Base-by-base conservation (phyloP, 2,329 filamentous ascomycete species). In the Cordyceps javanica region DNA sequence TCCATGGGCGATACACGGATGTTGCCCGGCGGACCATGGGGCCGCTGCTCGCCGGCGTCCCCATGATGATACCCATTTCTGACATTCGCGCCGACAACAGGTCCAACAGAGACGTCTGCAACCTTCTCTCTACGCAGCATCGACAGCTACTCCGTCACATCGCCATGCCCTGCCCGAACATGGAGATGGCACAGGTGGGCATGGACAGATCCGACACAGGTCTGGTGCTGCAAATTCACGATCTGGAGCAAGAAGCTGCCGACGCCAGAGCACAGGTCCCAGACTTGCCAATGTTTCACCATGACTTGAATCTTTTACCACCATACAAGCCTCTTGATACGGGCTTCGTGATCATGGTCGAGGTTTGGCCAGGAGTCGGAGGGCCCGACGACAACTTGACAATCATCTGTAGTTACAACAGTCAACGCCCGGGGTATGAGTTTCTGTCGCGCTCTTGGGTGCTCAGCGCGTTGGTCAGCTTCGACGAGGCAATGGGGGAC, bases 11-110 rank as follows among this genome's bases (percentile, higher is more conserved):
- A 3, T 36, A 41, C 25, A 16, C 41, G 11, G 25, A 58, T 2
- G 59, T 26, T 8, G 59, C 59, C 10, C 55, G 38, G 32, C 55
- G 55, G 26, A 53, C 44, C 14, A 58, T 60, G 50, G 57, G 49
- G 6, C 57, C 57, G n/a, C 30, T 58, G 50, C 28, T 60, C 14
- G 32, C 59, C 4, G 48, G 41, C 3, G 28, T 56, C 19, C 59
- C 57, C 9, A 41, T 34, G 38, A 57, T 42, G 34, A 19, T 60
- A n/a, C 50, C 50, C 3, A 42, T 53, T 2, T 51, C 48, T 3
- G 32, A 38, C 6, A 28, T 51, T 14, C 48, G 34, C 5, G 48
- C 34, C 19, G 19, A 21, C 9, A 16, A 26, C 8, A 30, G 13
- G 34, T 48, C 48, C n/a, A 58, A 58, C 41, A 28, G 52, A n/a